Base-by-base conservation (phyloP, 441 rosid species). In the Corymbia calophylla region DNA sequence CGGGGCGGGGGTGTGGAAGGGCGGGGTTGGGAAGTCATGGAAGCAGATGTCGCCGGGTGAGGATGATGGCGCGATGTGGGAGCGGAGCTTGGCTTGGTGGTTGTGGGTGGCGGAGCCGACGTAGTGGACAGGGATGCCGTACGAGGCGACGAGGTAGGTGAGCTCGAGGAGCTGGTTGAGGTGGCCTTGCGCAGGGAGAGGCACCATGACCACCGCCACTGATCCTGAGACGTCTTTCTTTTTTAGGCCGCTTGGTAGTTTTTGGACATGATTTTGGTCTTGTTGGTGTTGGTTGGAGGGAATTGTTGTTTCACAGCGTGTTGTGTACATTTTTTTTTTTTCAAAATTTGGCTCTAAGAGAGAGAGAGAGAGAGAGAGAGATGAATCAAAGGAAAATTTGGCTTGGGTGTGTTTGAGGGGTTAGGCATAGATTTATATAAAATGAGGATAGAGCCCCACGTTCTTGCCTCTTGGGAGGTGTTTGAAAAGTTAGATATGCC, bases 141-240 rank as follows among this genome's bases (percentile, higher is more conserved):
- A 88, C 87, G 93, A 88, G 15, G 93, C 89, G 82, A 95, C 49
- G 44, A 92, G 90, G 87, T 90, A 89, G 56, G 95, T 92, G 64
- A 95, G 92, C 31, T 94, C 94, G 86, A 95, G 93, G 89, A 94
- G 93, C 73, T 93, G 96, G 89, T 93, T 93, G 82, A 94, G 93
- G 89, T 95, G 96, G 91, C 96, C 94, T 62, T 95, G 95, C 14
- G 94, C 94, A 29, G 96, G 96, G 47, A 94, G 90, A 19, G 97
- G 97, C 48, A 95, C 95, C 93, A 95, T 91, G 14, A 95, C 93
- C 19, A 93, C 94, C 9, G 68, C 91, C 47, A 91, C 93, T n/a
- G 91, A 39, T 3, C 84, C 51, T 12, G 84, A 77, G 51, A 23
- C 10, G n/a, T 44, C 51, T 12, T 77, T 39, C 84, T 23, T 77